These are phyloP conservation scores for Ocimum tenuiflorum DNA, from an alignment of 257 asterid genomes.

Conservation along the genomic window DNA sequence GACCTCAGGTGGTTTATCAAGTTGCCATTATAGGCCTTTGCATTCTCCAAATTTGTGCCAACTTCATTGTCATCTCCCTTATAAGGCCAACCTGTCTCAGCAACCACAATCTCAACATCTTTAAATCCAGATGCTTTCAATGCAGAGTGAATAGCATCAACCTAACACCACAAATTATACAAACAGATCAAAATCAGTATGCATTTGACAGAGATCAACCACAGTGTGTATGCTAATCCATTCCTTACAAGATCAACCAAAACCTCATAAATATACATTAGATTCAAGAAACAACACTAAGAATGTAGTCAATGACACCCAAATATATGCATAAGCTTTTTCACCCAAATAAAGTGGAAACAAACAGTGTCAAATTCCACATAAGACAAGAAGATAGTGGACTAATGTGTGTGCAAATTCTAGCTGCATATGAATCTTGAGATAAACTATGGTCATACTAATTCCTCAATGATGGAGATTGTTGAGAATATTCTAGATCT, in stretches of 20 bases:
- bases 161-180: constrained; percentile 35
- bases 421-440: constrained; percentile 9
- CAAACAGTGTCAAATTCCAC: too few species aligned
- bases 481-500: too few species aligned
- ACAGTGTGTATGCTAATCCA: too few species aligned
- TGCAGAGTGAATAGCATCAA: constrained; percentile 84
- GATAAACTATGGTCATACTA: background rate
- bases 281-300: too few species aligned
- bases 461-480: background rate
- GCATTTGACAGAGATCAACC: too few species aligned
- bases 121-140: constrained; percentile 64
- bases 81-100: constrained; percentile 99
- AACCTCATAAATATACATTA: too few species aligned
- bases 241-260: too few species aligned
- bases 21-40: constrained; percentile 87
- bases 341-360: too few species aligned
- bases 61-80: constrained; percentile 83
- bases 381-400: too few species aligned
- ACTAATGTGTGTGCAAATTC: background rate
- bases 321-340: too few species aligned
- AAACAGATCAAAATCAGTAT: too few species aligned
- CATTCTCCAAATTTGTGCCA: constrained; percentile 71
- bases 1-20: constrained; percentile 80
- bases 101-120: constrained; percentile 85
- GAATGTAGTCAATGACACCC: too few species aligned